phyloP scores from a whole-genome alignment of 225 moss, liverwort and hornwort genomes.

The Pseudoscleropodium purum region DNA sequence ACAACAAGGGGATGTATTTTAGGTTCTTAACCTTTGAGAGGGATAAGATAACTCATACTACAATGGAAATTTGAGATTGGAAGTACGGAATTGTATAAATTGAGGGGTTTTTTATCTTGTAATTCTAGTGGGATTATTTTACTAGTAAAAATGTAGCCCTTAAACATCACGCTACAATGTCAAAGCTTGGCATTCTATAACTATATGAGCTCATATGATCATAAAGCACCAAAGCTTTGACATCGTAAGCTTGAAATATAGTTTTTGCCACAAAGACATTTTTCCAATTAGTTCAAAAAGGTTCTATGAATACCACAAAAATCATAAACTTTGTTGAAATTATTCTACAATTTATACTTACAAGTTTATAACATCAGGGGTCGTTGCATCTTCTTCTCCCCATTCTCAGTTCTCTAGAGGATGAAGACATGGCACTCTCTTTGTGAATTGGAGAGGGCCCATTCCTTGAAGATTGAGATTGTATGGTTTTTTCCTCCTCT shows the following conservation, averaged over 20 bases:
- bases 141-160: not conserved
- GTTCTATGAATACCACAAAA: not conserved
- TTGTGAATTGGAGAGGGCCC: fast-evolving
- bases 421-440: fast-evolving
- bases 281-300: not conserved
- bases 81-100: not conserved
- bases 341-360: not conserved
- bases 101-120: not conserved
- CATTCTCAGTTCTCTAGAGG: not conserved
- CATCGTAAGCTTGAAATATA: not conserved
- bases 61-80: not conserved
- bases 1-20: not conserved
- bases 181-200: not conserved
- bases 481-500: too few relatives aligned
- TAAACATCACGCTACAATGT: fast-evolving
- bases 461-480: not conserved
- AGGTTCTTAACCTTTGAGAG: not conserved
- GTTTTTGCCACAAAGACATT: fast-evolving
- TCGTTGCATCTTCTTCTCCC: not conserved
- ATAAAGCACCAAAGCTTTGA: not conserved
- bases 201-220: not conserved
- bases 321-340: not conserved
- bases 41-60: not conserved
- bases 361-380: not conserved
- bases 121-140: not conserved